Base-by-base conservation (phyloP, 371 early-diverging fungal species). In the Mortierella sp. region DNA sequence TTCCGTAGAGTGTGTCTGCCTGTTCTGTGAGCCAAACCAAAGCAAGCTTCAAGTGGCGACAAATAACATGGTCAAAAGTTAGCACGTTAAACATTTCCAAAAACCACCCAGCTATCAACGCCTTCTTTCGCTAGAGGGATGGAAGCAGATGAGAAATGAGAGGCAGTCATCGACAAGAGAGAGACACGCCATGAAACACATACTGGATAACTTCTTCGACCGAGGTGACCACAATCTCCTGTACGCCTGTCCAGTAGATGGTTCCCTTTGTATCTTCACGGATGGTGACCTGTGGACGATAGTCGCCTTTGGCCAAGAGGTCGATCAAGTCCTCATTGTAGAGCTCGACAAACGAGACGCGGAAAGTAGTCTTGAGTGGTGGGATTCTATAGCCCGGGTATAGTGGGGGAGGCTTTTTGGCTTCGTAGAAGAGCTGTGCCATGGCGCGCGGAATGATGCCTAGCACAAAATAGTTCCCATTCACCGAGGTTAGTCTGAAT, bases 321-420 rank as follows among this genome's bases (percentile, higher is more conserved):
- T 97, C 96, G n/a, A 91, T 89, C 18, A 97, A 81, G 49, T 95
- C 95, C 80, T 99, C 99, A 78, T 99, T 99, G 83, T 99, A 99
- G 26, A 99, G 87, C 78, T 99, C 99, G 8, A 97, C 80, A 81
- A 93, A 97, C 8, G 82, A 82, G 14, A 80, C 81, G 12, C 69
- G 70, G 58, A 82, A 66, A 19, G 48, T 47, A 24, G 72, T 79
- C 50, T 78, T 80, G 26, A 61, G 65, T 8, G 78, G 49, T 42
- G 68, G 67, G 24, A 67, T 30, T 31, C 34, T 72, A 50, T 58
- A 68, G 64, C 72, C 72, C 2, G 72, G 72, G 49, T 72, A 72
- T 31, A 58, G 56, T 3, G 58, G 58, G 8, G 64, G 71, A 47
- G 64, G 79, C 38, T 54, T 61, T 54, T 83, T 84, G 12, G 90